Evolutionary conservation across 2,329 filamentous ascomycete genomes (phyloP).

Genomic region (Calonectria hawksworthii): DNA sequence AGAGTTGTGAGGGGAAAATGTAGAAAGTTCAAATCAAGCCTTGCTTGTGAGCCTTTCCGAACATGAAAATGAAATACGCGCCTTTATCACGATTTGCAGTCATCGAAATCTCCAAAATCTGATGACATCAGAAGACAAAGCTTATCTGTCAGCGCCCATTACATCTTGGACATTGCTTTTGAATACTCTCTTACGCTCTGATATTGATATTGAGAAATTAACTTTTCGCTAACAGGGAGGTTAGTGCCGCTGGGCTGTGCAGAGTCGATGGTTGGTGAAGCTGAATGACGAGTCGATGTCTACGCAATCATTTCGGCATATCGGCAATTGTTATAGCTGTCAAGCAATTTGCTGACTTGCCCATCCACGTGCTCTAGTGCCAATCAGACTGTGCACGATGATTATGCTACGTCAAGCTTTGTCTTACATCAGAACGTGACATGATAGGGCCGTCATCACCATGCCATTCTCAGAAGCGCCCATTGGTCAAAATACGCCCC

Average conservation of each 20-base stretch:
- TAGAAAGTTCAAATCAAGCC: neutral
- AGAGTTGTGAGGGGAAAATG: too few species aligned
- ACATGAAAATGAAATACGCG: neutral
- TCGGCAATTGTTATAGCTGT: neutral
- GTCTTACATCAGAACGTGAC: neutral
- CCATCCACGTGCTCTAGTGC: neutral
- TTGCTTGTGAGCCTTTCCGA: neutral
- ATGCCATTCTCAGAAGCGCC: neutral
- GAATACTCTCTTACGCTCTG: neutral
- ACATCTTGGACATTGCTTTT: neutral
- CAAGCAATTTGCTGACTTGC: neutral
- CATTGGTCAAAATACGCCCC: neutral
- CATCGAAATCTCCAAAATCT: neutral
- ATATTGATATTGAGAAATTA: neutral
- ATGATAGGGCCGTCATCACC: neutral
- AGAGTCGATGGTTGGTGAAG: neutral
- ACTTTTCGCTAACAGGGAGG: neutral
- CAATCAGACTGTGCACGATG: neutral
- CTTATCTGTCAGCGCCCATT: neutral
- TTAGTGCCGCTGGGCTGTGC: neutral
- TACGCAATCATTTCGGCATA: neutral
- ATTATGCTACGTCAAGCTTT: slow-evolving; percentile 3
- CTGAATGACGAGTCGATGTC: neutral
- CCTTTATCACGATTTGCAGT: too few species aligned
- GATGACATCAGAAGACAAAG: neutral